A percentile compares a stretch with the other conserved stretches of the same genome.
Evolutionary conservation across 2,329 filamentous ascomycete genomes (phyloP).

Genomic region (Colletotrichum theobromicola): DNA sequence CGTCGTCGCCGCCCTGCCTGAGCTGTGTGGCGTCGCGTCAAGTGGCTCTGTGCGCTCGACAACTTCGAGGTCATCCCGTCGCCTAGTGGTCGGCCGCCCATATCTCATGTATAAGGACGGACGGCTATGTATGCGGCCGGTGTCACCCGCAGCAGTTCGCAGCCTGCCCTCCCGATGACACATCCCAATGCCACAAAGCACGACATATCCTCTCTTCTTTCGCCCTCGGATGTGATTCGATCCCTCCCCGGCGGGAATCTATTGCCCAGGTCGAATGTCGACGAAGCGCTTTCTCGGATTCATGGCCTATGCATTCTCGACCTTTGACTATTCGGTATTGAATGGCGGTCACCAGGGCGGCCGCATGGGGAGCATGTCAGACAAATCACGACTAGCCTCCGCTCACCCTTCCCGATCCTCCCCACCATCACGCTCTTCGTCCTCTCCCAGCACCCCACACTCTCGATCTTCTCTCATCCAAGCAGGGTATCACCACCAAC

Average conservation of each 20-base stretch:
- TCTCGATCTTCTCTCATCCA: conserved; percentile 4
- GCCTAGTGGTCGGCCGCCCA: background rate
- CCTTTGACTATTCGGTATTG: background rate
- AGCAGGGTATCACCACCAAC: background rate
- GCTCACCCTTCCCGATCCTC: conserved; percentile 12
- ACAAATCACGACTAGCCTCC: conserved; percentile 18
- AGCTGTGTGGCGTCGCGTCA: background rate
- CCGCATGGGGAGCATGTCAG: conserved; percentile 2
- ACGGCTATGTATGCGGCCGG: conserved; percentile 1
- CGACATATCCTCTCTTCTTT: background rate
- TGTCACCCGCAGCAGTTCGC: conserved; percentile 17
- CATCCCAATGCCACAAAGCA: background rate
- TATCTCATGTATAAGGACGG: background rate
- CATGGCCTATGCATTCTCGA: background rate
- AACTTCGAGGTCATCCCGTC: background rate
- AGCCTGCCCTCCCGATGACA: background rate
- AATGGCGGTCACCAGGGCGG: conserved; percentile 3
- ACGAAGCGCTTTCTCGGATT: background rate
- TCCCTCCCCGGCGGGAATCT: background rate
- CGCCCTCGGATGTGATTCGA: background rate
- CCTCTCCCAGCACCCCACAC: conserved; percentile 14
- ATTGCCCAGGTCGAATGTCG: background rate
- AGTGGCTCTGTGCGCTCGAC: background rate
- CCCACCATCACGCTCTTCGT: conserved; percentile 9
- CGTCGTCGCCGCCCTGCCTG: background rate